Base-by-base conservation (phyloP, 306 rosid species). In the Cyclanthera cordifolia region DNA sequence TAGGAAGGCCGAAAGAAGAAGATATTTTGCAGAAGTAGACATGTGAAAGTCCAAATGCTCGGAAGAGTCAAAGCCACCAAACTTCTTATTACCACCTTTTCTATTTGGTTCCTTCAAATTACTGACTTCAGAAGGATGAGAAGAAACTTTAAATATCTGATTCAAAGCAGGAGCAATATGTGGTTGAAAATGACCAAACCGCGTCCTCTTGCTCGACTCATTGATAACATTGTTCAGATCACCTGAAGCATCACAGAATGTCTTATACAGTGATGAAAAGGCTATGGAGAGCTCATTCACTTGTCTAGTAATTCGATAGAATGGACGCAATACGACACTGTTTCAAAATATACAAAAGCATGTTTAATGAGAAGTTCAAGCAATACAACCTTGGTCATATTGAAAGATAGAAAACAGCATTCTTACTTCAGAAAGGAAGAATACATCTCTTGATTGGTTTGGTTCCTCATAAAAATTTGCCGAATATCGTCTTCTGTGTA, bases 1-100 rank as follows among this genome's bases (percentile, higher is more conserved):
- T 80, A 92, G 93, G 74, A 84, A 92, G 53, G 95, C 96, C n/a
- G 98, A 89, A 73, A 93, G 79, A 77, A 93, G 88, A 72, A 87
- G 99, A 82, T 90, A 90, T 73, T 90, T 93, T 52, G 96, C 94
- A 58, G 91, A 86, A 76, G 91, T 85, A 49, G 90, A 83, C 95
- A 93, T 83, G 71, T 90, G 94, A 75, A 93, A 85, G 65, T 83
- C 95, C 56, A 86, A 74, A 59, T 83, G 78, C n/a, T 74, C 80
- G n/a, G 64, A 69, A 79, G 69, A 87, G 70, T 83, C 86, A 56
- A 39, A 60, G 23, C 54, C 74, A 73, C 75, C 85, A 16, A 53
- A 81, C 78, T 84, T 82, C 76, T 56, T 80, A 63, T 45, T 47
- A 70, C 75, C 80, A 46, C 80, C 79, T 76, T 81, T 87, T 78